Evolutionary conservation across 2,329 filamentous ascomycete species (phyloP).

Genomic region (Trichoderma guizhouense): DNA sequence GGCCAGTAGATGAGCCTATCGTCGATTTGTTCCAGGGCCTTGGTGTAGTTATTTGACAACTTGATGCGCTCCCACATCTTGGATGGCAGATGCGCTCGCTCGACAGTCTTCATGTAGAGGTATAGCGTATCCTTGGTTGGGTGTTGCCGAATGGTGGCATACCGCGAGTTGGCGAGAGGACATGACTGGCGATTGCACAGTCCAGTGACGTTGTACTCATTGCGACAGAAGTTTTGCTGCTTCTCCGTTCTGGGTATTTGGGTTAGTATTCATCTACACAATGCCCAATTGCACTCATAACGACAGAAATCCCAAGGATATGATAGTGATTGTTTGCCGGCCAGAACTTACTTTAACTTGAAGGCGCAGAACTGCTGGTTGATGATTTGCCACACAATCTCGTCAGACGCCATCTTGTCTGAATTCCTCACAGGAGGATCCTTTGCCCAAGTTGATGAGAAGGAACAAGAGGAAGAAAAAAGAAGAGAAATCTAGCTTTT

Average conservation of each 20-base stretch:
- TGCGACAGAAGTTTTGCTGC: conserved; percentile 89
- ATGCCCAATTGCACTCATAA: background rate
- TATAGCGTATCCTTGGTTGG: conserved; percentile 80
- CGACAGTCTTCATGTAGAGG: conserved; percentile 94
- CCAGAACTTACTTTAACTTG: conserved; percentile 72
- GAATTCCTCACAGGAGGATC: background rate
- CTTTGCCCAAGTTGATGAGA: background rate
- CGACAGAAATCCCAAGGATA: background rate
- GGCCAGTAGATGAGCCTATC: conserved; percentile 88
- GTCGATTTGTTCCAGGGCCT: conserved; percentile 85
- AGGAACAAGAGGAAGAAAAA: background rate
- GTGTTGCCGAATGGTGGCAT: conserved; percentile 85
- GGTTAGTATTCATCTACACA: background rate
- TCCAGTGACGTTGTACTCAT: conserved; percentile 84
- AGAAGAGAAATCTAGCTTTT: conserved; percentile 2
- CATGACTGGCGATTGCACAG: conserved; percentile 86
- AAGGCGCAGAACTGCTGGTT: conserved; percentile 94
- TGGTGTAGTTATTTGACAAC: conserved; percentile 83
- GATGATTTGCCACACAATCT: conserved; percentile 96
- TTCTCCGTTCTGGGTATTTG: conserved; percentile 64
- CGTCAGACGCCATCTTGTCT: conserved; percentile 76
- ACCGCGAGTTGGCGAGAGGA: conserved; percentile 84
- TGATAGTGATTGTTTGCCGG: background rate
- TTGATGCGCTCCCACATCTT: conserved; percentile 95
- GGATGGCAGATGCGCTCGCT: conserved; percentile 80